Percentiles rank a stretch among this genome's conserved stretches.
phyloP scores from a whole-genome alignment of 805 yeast species.

The Kockiozyma suomiensis region DNA sequence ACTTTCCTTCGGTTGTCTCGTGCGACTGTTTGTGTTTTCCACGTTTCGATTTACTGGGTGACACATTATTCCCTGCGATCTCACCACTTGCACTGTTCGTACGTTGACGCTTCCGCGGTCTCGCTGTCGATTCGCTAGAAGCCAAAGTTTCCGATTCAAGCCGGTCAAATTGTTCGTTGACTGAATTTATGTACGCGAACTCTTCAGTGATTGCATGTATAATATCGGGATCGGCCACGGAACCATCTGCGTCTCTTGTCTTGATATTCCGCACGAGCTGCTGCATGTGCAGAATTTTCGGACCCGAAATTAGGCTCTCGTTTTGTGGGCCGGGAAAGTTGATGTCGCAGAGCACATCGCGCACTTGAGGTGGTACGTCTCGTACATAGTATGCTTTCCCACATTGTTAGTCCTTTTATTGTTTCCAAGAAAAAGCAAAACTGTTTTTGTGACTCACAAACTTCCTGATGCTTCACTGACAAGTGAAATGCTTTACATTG shows the following conservation, averaged over 20 bases:
- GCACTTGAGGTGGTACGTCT: slow-evolving; percentile 45
- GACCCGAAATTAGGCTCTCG: slow-evolving; percentile 48
- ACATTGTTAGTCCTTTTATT: neutral
- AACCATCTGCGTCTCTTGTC: slow-evolving; percentile 21
- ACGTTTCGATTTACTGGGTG: neutral
- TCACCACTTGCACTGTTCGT: neutral
- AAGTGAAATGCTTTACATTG: slow-evolving; percentile 60
- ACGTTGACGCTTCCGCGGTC: neutral
- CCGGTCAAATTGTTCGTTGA: neutral
- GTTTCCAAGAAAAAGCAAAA: neutral
- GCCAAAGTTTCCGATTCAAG: too few relatives aligned
- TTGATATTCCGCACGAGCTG: slow-evolving; percentile 10
- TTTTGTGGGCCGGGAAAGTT: slow-evolving; percentile 29
- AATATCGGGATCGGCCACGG: slow-evolving; percentile 56
- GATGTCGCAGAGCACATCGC: slow-evolving; percentile 38
- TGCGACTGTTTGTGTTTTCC: neutral
- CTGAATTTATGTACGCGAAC: neutral
- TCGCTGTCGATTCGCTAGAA: neutral
- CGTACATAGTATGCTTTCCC: neutral
- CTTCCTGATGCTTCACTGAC: slow-evolving; percentile 62
- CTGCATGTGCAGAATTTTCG: slow-evolving; percentile 16
- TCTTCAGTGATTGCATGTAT: neutral
- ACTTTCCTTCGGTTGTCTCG: slow-evolving; percentile 40
- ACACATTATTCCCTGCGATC: neutral
- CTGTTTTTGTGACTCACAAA: slow-evolving; percentile 51